Base-by-base conservation (phyloP, 2,329 filamentous ascomycete species). In the Nectriaceae sp. region DNA sequence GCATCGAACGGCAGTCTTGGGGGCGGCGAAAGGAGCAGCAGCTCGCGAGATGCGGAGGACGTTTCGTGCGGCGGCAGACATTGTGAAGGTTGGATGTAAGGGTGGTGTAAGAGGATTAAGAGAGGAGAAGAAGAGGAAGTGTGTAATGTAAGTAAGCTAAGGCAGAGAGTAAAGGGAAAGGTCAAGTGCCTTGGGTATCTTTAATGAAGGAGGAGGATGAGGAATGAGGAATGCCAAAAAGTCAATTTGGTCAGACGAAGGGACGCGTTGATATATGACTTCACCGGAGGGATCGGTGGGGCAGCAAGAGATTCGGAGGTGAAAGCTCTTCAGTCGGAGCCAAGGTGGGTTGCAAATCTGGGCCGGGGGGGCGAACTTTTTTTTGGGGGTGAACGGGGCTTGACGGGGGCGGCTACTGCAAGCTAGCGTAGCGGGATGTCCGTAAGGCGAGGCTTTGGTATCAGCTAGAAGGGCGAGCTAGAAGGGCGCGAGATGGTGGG, bases 21-120 rank as follows among this genome's bases (percentile, higher is more conserved):
- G 56, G 33, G 53, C 55, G 43, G 58, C 35, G 16, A 51, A 48
- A 42, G 66, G 62, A 41, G 59, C 58, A 49, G 65, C 62, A 47
- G 54, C 62, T 49, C 67, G 66, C 46, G 65, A 59, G 48, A 67
- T 53, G 44, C 69, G 69, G 47, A 71, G 51, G 45, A 59, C 55
- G 61, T 64, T 68, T 60, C 68, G 66, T 50, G 66, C 57, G 38
- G 63, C 63, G 50, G 64, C 64, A 59, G 69, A 63, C 69, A 72
- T 71, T 57, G 50, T 66, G 58, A 41, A 18, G 53, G 42, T 53
- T 53, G 38, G 50, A 47, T 46, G 40, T 19, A 49, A 39, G 47
- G 50, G 16, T 37, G 20, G 40, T 36, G 46, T 39, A 38, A 44
- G 21, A 21, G 22, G n/a, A 36, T 13, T 24, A 39, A 52, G 49